Evolutionary conservation across 176 grass and related monocot genomes (phyloP).

Genomic region (Coix lacrymajobi): DNA sequence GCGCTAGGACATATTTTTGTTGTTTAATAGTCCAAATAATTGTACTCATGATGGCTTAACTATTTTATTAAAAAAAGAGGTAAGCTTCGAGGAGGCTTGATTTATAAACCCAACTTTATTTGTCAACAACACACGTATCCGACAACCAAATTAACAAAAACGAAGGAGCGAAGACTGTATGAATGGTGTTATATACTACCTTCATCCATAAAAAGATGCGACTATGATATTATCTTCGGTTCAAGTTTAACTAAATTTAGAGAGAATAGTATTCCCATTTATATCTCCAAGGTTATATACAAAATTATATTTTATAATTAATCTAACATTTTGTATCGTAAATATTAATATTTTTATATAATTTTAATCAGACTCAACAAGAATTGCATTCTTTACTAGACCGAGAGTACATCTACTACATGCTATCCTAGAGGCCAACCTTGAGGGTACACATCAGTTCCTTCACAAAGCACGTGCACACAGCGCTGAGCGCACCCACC

Average conservation of each 20-base stretch:
- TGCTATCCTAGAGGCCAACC: neutral
- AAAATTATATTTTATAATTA: too few relatives aligned
- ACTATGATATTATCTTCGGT: too few relatives aligned
- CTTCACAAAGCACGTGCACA: neutral
- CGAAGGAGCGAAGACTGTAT: neutral
- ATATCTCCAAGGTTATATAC: too few relatives aligned
- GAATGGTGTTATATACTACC: neutral
- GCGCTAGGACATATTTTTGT: neutral
- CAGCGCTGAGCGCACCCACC: too few relatives aligned
- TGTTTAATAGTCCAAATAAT: neutral
- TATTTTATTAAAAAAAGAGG: neutral
- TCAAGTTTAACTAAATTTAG: too few relatives aligned
- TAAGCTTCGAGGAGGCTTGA: neutral
- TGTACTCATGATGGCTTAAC: neutral
- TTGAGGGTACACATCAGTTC: neutral
- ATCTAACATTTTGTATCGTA: too few relatives aligned
- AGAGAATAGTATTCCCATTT: too few relatives aligned
- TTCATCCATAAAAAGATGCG: too few relatives aligned
- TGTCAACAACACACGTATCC: constrained; percentile 3
- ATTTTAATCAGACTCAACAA: too few relatives aligned
- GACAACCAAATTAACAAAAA: neutral
- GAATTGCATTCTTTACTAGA: too few relatives aligned
- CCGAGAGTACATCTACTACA: neutral
- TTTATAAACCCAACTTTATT: neutral
- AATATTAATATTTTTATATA: too few relatives aligned